A percentile compares a stretch with the other conserved stretches of the same genome.
Conservation (phyloP, 148 eudicot genomes). For the Rhododendron molle region DNA sequence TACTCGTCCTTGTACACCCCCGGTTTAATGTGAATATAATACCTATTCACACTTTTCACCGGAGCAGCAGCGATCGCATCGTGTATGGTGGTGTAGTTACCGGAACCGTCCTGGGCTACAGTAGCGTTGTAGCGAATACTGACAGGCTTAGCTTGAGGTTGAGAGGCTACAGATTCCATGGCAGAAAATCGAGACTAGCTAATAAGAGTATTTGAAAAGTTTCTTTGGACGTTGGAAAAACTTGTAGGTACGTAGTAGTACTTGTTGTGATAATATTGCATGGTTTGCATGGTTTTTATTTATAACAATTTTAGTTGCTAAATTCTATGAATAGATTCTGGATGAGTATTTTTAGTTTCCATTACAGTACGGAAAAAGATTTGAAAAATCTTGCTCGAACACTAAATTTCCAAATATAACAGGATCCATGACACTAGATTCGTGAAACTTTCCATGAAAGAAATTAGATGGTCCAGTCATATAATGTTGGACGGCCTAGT, state of each 20-base stretch:
- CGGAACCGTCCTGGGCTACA: background rate
- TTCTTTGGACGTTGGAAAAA: background rate
- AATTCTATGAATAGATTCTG: too few species aligned
- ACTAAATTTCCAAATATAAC: too few species aligned
- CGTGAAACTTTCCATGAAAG: too few species aligned
- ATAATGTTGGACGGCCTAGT: too few species aligned
- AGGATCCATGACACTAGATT: too few species aligned
- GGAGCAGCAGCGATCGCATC: background rate
- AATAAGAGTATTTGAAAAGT: background rate
- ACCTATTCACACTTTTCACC: background rate
- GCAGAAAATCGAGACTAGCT: background rate
- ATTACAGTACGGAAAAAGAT: too few species aligned
- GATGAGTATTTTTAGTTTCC: too few species aligned
- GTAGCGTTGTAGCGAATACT: background rate
- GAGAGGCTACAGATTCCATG: background rate
- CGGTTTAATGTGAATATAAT: background rate
- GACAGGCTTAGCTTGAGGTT: background rate
- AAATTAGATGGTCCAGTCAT: too few species aligned
- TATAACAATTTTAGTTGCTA: background rate
- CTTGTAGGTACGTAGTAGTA: too few species aligned
- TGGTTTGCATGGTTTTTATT: background rate
- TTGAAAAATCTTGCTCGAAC: too few species aligned
- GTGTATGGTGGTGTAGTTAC: background rate
- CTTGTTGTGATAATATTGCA: background rate
- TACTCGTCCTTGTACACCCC: background rate